Conservation (phyloP, 2,329 filamentous ascomycete genomes). For the Beauveria pseudobassiana region DNA sequence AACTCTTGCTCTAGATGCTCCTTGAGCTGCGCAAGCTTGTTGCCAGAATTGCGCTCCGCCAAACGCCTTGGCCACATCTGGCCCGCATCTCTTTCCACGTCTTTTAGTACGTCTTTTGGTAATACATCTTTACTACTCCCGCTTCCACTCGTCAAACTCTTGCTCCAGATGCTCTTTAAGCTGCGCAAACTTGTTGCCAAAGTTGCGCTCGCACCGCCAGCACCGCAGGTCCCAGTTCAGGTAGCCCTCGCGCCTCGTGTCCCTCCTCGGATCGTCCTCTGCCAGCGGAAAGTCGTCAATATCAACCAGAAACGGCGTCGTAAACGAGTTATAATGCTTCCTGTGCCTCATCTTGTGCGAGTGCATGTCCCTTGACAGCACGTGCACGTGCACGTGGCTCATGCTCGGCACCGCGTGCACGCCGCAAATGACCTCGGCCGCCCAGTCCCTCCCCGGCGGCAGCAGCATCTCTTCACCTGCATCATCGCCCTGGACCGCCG, state of each 20-base stretch:
- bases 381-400: constrained; percentile 85
- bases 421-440: constrained; percentile 63
- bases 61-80: too few species aligned
- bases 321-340: constrained; percentile 91
- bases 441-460: constrained; percentile 73
- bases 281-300: constrained; percentile 73
- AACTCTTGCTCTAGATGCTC: constrained; percentile 70
- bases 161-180: constrained; percentile 68
- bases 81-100: too few species aligned
- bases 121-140: constrained; percentile 33
- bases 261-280: constrained; percentile 53
- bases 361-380: constrained; percentile 73
- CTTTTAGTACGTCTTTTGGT: too few species aligned
- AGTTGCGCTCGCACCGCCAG: constrained; percentile 74
- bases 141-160: constrained; percentile 73
- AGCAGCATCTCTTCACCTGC: constrained; percentile 25
- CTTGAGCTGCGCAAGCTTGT: constrained; percentile 67
- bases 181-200: constrained; percentile 64
- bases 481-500: constrained; percentile 19
- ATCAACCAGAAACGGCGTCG: constrained; percentile 73
- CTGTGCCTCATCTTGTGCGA: constrained; percentile 65
- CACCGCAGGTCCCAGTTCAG: constrained; percentile 62
- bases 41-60: constrained; percentile 56
- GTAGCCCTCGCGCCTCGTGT: constrained; percentile 50
- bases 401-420: constrained; percentile 87